These are phyloP conservation scores for Linnemannia exigua DNA, from an alignment of 192 early-diverging fungal genomes.

Conservation along the genomic window DNA sequence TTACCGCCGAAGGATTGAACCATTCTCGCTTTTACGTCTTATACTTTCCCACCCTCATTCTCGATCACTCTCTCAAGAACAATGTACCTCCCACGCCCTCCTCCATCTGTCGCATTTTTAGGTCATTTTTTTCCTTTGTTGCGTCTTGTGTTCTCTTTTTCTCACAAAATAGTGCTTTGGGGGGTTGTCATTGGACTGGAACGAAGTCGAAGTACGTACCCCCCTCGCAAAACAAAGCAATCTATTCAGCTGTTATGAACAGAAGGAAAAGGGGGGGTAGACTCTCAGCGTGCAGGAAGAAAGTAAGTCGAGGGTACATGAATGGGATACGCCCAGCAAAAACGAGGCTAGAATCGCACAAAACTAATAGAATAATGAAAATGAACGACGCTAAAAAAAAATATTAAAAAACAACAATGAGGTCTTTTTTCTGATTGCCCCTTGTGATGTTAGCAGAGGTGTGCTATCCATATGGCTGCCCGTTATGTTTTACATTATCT, in stretches of 20 bases:
- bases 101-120: no score
- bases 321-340: neutral
- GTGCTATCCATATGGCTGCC: neutral
- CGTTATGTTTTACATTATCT: neutral
- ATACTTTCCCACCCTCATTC: no score
- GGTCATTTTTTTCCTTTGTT: no score
- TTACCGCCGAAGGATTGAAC: no score
- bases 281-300: neutral
- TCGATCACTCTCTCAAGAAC: no score
- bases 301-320: neutral
- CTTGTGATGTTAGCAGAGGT: neutral
- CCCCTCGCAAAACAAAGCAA: neutral
- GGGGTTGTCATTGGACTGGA: neutral
- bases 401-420: neutral
- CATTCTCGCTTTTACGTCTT: no score
- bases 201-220: no score
- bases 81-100: no score
- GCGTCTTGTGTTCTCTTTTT: neutral
- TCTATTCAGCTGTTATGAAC: neutral
- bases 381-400: neutral
- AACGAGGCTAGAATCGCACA: neutral
- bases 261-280: neutral
- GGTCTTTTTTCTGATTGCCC: neutral
- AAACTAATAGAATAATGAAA: neutral
- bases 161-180: neutral